phyloP scores from a whole-genome alignment of 495 filamentous ascomycete genomes.

The Neurospora sp. region DNA sequence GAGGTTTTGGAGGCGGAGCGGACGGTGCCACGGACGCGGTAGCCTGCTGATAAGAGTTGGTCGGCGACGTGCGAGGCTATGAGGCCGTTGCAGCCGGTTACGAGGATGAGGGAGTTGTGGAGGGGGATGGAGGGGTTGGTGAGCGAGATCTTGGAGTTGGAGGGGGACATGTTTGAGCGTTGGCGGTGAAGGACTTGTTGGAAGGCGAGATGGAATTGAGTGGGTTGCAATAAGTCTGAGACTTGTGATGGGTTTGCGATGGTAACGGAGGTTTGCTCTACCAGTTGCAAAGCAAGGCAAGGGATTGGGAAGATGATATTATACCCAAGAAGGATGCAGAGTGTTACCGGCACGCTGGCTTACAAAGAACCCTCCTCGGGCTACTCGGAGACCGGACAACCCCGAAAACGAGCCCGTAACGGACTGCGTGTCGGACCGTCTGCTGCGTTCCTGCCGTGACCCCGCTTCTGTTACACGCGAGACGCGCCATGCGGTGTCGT shows the following conservation, averaged over 20 bases:
- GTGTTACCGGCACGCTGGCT: background rate
- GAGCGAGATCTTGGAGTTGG: background rate
- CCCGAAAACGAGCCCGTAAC: background rate
- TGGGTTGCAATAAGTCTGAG: background rate
- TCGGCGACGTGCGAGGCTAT: conserved; percentile 44
- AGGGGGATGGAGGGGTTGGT: conserved; percentile 11
- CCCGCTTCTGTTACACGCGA: background rate
- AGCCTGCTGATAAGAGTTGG: conserved; percentile 38
- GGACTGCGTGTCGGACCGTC: background rate
- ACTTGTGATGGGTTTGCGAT: background rate
- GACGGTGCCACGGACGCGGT: conserved; percentile 42
- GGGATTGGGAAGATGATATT: background rate
- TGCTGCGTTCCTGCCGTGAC: background rate
- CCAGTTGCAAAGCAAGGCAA: background rate
- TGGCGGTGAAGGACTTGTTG: background rate
- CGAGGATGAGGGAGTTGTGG: conserved; percentile 30
- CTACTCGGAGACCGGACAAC: background rate
- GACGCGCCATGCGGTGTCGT: background rate
- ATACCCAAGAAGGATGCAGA: background rate
- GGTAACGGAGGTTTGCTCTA: background rate
- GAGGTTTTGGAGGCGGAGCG: conserved; percentile 15
- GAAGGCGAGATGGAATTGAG: background rate
- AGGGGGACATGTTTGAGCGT: background rate
- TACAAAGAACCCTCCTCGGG: background rate
- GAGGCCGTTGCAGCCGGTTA: conserved; percentile 48